Conservation (phyloP, 495 filamentous ascomycete genomes). For the Staphylotrichum longicolle region DNA sequence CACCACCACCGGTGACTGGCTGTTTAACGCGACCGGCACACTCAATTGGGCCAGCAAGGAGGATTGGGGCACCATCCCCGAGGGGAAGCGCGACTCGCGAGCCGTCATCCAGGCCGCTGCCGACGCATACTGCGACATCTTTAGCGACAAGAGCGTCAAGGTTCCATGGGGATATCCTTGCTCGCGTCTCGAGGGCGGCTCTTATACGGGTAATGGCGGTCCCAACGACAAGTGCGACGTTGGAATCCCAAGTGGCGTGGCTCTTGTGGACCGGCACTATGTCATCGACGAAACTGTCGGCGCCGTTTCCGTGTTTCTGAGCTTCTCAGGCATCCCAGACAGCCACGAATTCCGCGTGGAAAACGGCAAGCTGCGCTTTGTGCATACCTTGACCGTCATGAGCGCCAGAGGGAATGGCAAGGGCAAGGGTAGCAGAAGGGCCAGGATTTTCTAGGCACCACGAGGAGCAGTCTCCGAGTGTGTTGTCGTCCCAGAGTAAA, state of each 20-base stretch:
- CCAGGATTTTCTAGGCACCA: neutral
- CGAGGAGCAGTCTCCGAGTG: too few species aligned
- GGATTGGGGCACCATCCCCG: slow-evolving; percentile 48
- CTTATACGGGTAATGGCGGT: slow-evolving; percentile 41
- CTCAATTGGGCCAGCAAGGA: slow-evolving; percentile 43
- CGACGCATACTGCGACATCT: slow-evolving; percentile 51
- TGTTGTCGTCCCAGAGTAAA: too few species aligned
- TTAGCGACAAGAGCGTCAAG: slow-evolving; percentile 41
- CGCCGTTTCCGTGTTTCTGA: slow-evolving; percentile 46
- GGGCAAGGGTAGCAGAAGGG: slow-evolving; percentile 5
- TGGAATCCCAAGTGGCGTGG: slow-evolving; percentile 40
- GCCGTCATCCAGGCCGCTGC: slow-evolving; percentile 48
- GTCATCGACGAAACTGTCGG: slow-evolving; percentile 54
- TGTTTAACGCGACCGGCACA: slow-evolving; percentile 53
- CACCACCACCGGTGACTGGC: slow-evolving; percentile 46
- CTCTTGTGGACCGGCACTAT: slow-evolving; percentile 44
- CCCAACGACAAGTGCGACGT: slow-evolving; percentile 40
- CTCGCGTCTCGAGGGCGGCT: slow-evolving; percentile 48
- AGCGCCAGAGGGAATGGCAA: slow-evolving; percentile 19
- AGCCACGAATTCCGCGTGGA: slow-evolving; percentile 53
- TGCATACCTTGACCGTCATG: slow-evolving; percentile 50
- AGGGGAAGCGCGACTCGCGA: slow-evolving; percentile 40
- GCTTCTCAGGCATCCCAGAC: slow-evolving; percentile 46
- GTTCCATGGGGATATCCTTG: slow-evolving; percentile 53
- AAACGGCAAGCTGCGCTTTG: slow-evolving; percentile 47